phyloP scores from a whole-genome alignment of 2,329 filamentous ascomycete species.

The Proliferodiscus dingleyae region DNA sequence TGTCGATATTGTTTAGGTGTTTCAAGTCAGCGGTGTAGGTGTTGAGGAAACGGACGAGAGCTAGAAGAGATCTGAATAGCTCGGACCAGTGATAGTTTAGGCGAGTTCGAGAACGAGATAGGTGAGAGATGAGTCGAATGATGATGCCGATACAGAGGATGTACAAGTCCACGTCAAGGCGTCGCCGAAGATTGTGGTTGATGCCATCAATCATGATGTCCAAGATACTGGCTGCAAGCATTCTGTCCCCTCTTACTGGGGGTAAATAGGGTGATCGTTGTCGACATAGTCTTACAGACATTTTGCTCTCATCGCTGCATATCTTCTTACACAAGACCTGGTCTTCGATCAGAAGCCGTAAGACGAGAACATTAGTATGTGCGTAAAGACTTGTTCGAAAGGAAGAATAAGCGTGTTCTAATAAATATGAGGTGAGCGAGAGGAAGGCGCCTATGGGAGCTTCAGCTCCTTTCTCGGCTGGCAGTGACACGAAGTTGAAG shows the following conservation, averaged over 20 bases:
- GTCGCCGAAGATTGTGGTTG: conserved; percentile 85
- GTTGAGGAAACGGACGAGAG: conserved; percentile 83
- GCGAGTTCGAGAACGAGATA: conserved; percentile 76
- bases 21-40: conserved; percentile 79
- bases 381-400: conserved; percentile 74
- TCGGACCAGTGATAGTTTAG: conserved; percentile 92
- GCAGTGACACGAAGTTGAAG: conserved; percentile 68
- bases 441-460: conserved; percentile 76
- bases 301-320: conserved; percentile 72
- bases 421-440: conserved; percentile 85
- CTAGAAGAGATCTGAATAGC: conserved; percentile 83
- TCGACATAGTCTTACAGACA: conserved; percentile 75
- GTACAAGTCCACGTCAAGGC: conserved; percentile 81
- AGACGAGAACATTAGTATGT: conserved; percentile 76
- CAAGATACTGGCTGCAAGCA: conserved; percentile 70
- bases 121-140: conserved; percentile 75
- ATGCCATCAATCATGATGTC: conserved; percentile 88
- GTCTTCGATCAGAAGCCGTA: conserved; percentile 86
- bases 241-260: conserved; percentile 63
- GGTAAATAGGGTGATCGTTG: conserved; percentile 86
- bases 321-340: conserved; percentile 74
- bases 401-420: conserved; percentile 89
- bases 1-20: conserved; percentile 61
- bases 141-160: conserved; percentile 76
- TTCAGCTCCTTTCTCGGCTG: conserved; percentile 60